Conservation (phyloP, 176 grass and related monocot species). For the Canna indica region DNA sequence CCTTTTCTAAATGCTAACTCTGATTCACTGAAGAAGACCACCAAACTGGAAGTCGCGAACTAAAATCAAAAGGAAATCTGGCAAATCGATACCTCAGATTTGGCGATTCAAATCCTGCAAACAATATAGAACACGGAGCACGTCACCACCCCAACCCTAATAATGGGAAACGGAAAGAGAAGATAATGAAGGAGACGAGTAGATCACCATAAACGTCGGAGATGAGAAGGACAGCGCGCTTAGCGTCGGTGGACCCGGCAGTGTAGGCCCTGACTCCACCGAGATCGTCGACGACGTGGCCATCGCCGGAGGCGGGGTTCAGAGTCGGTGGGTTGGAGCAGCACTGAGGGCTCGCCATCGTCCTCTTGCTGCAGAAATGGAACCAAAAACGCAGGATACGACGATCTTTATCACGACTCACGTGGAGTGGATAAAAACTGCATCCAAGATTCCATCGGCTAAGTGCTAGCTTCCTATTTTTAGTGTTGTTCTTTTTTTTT, state of each 20-base stretch:
- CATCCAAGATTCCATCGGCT: too few species aligned
- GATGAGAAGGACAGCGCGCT: slow-evolving; percentile 53
- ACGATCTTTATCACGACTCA: too few species aligned
- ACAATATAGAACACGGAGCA: not conserved
- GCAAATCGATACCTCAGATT: slow-evolving; percentile 37
- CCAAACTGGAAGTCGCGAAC: not conserved
- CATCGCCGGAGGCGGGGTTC: slow-evolving; percentile 38
- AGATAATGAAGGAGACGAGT: not conserved
- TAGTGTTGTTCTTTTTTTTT: too few species aligned
- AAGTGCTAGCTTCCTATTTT: too few species aligned
- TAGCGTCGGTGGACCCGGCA: slow-evolving; percentile 27
- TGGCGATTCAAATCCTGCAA: slow-evolving; percentile 45
- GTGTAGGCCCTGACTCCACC: slow-evolving; percentile 59
- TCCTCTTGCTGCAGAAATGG: not conserved
- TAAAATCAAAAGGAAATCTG: too few species aligned
- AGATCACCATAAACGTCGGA: slow-evolving; percentile 51
- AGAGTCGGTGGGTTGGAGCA: slow-evolving; percentile 47
- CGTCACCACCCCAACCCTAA: not conserved
- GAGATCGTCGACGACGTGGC: slow-evolving; percentile 58
- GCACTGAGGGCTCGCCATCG: slow-evolving; percentile 65
- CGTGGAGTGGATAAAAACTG: too few species aligned
- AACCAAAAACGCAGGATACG: not conserved
- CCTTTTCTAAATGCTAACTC: not conserved
- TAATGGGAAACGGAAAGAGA: not conserved
- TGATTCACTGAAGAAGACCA: not conserved